phyloP scores from a whole-genome alignment of 75 land plant species.

The Cryptomeria japonica region DNA sequence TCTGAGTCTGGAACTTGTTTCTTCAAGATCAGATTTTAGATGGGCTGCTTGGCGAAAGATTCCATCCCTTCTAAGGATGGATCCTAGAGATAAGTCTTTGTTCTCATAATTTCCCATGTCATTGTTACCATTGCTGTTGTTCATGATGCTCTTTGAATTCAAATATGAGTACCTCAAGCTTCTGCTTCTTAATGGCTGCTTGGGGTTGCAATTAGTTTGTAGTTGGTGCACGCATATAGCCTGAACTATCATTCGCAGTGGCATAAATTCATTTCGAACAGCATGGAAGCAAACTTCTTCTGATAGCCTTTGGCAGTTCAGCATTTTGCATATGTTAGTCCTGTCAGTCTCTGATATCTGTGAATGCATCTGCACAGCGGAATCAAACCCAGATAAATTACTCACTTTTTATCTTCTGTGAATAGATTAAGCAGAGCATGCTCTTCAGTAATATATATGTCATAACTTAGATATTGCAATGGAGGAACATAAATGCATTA shows the following conservation, averaged over 20 bases:
- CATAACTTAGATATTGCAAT: not conserved
- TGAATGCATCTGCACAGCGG: constrained; percentile 27
- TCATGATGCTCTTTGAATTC: not conserved
- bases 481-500: not conserved
- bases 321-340: constrained; percentile 23
- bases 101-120: not conserved
- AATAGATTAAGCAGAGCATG: not conserved
- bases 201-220: constrained; percentile 20
- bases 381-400: not conserved
- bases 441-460: not conserved
- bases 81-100: not conserved
- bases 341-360: constrained; percentile 20
- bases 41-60: not conserved
- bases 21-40: not conserved
- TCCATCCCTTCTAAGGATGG: not conserved
- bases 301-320: constrained; percentile 45
- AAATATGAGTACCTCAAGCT: not conserved
- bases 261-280: constrained; percentile 45
- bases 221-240: constrained; percentile 49
- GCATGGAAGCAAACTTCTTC: constrained; percentile 39
- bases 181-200: not conserved
- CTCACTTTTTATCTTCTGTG: not conserved
- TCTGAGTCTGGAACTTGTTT: not conserved
- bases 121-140: not conserved
- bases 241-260: constrained; percentile 47